phyloP scores from a whole-genome alignment of 495 filamentous ascomycete genomes.

The Neurospora discreta region DNA sequence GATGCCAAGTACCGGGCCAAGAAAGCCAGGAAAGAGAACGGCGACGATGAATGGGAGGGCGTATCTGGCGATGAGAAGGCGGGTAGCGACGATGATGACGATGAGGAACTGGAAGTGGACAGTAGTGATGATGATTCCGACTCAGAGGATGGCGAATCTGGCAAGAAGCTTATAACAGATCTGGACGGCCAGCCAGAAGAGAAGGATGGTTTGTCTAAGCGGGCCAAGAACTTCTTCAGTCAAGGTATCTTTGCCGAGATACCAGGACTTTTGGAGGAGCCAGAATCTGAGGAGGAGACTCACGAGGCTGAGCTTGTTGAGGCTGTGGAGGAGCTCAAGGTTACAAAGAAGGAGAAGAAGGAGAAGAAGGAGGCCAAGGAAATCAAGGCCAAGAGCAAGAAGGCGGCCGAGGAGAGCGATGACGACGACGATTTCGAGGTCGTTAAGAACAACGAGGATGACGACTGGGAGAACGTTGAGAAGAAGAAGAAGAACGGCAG shows the following conservation, averaged over 20 bases:
- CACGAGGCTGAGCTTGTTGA: constrained; percentile 10
- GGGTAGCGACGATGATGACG: constrained; percentile 41
- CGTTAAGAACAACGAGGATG: constrained; percentile 44
- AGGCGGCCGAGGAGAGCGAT: constrained; percentile 14
- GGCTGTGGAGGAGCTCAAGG: neutral
- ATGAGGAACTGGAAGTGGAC: constrained; percentile 43
- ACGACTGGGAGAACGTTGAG: constrained; percentile 55
- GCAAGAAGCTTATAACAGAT: constrained; percentile 37
- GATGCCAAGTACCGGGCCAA: constrained; percentile 86
- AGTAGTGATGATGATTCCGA: constrained; percentile 44
- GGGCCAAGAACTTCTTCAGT: constrained; percentile 80
- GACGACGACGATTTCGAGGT: constrained; percentile 41
- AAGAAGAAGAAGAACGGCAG: constrained; percentile 58
- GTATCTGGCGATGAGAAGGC: constrained; percentile 60
- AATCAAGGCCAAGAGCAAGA: constrained; percentile 12
- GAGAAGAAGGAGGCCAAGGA: constrained; percentile 4
- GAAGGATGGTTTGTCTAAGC: constrained; percentile 56
- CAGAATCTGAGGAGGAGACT: constrained; percentile 43
- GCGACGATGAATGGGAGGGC: constrained; percentile 84
- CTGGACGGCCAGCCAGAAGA: constrained; percentile 37
- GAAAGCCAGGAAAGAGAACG: constrained; percentile 69
- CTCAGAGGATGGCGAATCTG: constrained; percentile 28
- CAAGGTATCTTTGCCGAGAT: constrained; percentile 91
- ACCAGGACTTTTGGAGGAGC: constrained; percentile 43
- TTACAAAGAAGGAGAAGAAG: constrained; percentile 5